phyloP scores from a whole-genome alignment of 768 basidiomycete genomes.

The Pleurotus pulmonarius region DNA sequence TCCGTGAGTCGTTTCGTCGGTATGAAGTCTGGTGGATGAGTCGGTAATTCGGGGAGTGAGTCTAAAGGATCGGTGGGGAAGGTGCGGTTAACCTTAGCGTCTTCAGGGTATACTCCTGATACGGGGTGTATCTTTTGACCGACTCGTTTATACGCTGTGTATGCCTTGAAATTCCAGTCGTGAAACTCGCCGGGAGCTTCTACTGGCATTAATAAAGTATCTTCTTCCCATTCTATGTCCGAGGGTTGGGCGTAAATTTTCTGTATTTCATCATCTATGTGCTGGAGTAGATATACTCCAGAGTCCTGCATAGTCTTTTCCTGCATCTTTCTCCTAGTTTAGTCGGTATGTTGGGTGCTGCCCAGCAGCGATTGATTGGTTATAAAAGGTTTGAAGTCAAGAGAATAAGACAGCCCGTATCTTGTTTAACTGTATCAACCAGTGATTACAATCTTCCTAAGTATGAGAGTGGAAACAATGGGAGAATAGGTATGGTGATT shows the following conservation, averaged over 20 bases:
- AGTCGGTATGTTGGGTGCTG: no score
- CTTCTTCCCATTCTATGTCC: not conserved
- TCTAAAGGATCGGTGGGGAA: constrained; percentile 24
- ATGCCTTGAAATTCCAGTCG: not conserved
- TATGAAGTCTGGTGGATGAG: constrained; percentile 18
- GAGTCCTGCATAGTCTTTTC: no score
- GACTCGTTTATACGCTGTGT: constrained; percentile 13
- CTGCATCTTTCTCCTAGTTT: no score
- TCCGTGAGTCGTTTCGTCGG: constrained; percentile 7
- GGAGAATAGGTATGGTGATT: no score
- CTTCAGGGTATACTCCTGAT: constrained; percentile 16
- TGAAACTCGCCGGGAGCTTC: not conserved
- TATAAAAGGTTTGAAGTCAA: no score
- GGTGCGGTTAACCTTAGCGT: not conserved
- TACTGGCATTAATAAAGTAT: not conserved
- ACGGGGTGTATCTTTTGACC: constrained; percentile 20
- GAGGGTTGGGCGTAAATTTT: not conserved
- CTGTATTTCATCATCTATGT: not conserved
- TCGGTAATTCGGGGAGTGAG: constrained; percentile 13
- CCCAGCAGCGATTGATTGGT: no score
- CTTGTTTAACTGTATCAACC: no score
- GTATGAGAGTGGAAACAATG: no score
- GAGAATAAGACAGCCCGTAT: no score
- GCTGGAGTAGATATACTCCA: no score
- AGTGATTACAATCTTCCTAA: no score